Conservation (phyloP, 371 early-diverging fungal genomes). For the Choanephora cucurbitarum region DNA sequence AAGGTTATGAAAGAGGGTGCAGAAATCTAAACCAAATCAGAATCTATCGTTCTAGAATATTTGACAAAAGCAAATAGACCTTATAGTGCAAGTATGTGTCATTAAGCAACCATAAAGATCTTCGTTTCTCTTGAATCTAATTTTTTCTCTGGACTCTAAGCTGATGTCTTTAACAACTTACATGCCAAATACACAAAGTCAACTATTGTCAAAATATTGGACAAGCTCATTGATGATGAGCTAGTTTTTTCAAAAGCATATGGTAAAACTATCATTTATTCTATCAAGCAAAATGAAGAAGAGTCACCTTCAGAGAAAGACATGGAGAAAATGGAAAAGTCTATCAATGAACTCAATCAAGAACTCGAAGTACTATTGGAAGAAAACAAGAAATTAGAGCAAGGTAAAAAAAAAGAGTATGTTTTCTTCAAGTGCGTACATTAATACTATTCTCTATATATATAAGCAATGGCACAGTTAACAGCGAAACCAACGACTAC, state of each 20-base stretch:
- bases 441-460: too few relatives aligned
- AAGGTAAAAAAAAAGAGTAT: constrained; percentile 7
- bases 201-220: constrained; percentile 14
- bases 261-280: constrained; percentile 21
- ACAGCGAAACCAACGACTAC: constrained; percentile 17
- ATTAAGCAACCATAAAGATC: too few relatives aligned
- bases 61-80: constrained; percentile 26
- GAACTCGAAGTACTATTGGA: constrained; percentile 1
- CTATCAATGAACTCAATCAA: neutral
- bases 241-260: constrained; percentile 18
- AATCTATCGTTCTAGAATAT: constrained; percentile 21
- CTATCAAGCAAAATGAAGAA: constrained; percentile 11
- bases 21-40: neutral
- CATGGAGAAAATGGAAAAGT: neutral
- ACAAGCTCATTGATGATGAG: constrained; percentile 17
- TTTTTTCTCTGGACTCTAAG: too few relatives aligned
- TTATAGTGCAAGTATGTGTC: constrained; percentile 28
- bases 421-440: too few relatives aligned
- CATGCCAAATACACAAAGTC: constrained; percentile 25
- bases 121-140: too few relatives aligned
- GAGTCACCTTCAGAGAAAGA: neutral
- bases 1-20: too few relatives aligned
- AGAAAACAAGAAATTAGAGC: constrained; percentile 13
- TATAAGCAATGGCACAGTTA: neutral
- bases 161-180: constrained; percentile 30